Base-by-base conservation (phyloP, 768 basidiomycete genomes). In the Tricholoma saponaceum region DNA sequence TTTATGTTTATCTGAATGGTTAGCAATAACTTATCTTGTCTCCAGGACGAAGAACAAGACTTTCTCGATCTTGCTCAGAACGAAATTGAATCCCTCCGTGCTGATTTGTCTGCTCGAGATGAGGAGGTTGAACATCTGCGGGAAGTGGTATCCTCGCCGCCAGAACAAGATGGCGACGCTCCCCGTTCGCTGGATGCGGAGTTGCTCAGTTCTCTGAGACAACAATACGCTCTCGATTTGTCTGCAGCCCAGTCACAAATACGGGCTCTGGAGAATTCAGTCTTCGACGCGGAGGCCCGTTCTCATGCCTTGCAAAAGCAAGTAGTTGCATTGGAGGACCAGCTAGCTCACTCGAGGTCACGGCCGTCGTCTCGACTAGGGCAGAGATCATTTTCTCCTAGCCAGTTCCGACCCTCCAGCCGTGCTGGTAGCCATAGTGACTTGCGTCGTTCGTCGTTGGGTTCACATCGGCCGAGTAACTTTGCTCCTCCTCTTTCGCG, bases 211-310 rank as follows among this genome's bases (percentile, higher is more conserved):
- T 82, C 86, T 23, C 71, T 89, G 32, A 78, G 78, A 64, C 89
- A 92, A 65, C 88, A 91, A 61, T 89, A 92, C 64, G 79, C 82
- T 12, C 80, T 95, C 57, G 92, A 93, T 58, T 78, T 95, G 6
- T 94, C 92, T 33, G 76, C 83, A 10, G 84, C 92, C 3, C 90
- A 90, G 33, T 90, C 89, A 0, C 84, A 85, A 66, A 87, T 95
- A 51, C 84, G 93, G 10, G 80, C 82, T 3, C 76, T 94, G 64
- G 91, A 95, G 71, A 83, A 83, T 9, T 69, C 79, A 10, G 76
- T 87, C 26, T 93, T 89, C 69, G 83, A 90, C 58, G 85, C 87
- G 26, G 87, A 92, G 60, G 84, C 83, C 41, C 79, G 76, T 54
- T 78, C 83, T 14, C 88, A 92, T 67, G 70, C 78, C 2, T 67